phyloP scores from a whole-genome alignment of 2,329 filamentous ascomycete genomes.

The Hymenoscyphus fraxineus region DNA sequence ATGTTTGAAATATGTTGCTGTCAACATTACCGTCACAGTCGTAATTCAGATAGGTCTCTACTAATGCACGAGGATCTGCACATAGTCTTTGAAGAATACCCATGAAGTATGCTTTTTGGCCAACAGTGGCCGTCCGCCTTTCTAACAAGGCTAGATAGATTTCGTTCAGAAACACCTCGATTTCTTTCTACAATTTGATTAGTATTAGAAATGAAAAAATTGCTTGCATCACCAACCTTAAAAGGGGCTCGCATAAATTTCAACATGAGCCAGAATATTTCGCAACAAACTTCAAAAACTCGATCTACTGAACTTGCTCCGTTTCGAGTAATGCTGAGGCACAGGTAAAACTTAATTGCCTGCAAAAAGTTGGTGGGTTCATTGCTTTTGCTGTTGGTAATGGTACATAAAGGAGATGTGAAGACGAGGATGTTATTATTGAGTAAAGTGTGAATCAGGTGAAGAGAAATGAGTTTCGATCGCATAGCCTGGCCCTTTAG shows the following conservation, averaged over 20 bases:
- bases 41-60: conserved; percentile 97
- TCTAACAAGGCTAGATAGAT: conserved; percentile 92
- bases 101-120: conserved; percentile 91
- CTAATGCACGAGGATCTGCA: conserved; percentile 79
- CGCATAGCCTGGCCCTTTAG: conserved; percentile 93
- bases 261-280: conserved; percentile 97
- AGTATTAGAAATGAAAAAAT: conserved; percentile 1
- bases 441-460: conserved; percentile 90
- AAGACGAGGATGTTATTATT: conserved; percentile 93
- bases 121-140: conserved; percentile 76
- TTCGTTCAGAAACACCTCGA: conserved; percentile 96
- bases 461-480: conserved; percentile 90
- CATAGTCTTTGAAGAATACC: conserved; percentile 79
- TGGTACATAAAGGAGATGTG: conserved; percentile 85
- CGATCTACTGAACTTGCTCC: conserved; percentile 87
- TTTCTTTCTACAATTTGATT: conserved; percentile 67
- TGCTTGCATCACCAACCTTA: conserved; percentile 57
- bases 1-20: conserved; percentile 84
- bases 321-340: conserved; percentile 89
- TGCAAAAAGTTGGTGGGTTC: conserved; percentile 88
- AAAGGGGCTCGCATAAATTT: conserved; percentile 90
- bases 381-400: conserved; percentile 84
- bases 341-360: conserved; percentile 94
- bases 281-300: conserved; percentile 92
- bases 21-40: conserved; percentile 94